These are phyloP conservation scores for Hypoxylon lienhwacheense DNA, from an alignment of 495 filamentous ascomycete species.

Conservation along the genomic window DNA sequence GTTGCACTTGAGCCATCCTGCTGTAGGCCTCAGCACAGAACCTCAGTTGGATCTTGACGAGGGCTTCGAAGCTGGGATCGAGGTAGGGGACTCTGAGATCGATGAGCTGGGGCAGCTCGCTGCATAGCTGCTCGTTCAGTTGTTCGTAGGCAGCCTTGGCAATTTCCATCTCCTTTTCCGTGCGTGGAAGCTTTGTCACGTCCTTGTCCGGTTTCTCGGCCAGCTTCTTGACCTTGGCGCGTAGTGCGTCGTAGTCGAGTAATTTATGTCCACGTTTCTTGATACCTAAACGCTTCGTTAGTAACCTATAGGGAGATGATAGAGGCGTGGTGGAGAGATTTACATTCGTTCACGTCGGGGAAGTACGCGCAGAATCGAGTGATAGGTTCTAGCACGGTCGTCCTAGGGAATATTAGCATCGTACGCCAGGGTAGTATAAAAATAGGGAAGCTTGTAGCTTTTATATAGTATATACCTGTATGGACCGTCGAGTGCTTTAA, in stretches of 20 bases:
- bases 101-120: conserved; percentile 94
- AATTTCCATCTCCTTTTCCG: conserved; percentile 92
- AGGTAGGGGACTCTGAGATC: conserved; percentile 95
- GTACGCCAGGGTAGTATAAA: neutral
- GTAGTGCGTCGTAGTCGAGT: conserved; percentile 94
- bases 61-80: conserved; percentile 92
- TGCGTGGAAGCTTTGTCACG: conserved; percentile 86
- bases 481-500: conserved; percentile 96
- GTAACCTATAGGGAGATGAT: neutral
- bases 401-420: conserved; percentile 48
- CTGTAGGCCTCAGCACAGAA: conserved; percentile 98
- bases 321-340: conserved; percentile 20
- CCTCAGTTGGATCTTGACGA: conserved; percentile 96
- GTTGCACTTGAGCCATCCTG: conserved; percentile 97
- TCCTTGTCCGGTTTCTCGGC: conserved; percentile 99
- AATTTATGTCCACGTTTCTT: conserved; percentile 98
- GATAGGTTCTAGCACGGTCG: conserved; percentile 94
- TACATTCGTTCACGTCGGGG: conserved; percentile 97
- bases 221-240: conserved; percentile 93
- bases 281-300: conserved; percentile 60
- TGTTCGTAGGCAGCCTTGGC: conserved; percentile 91
- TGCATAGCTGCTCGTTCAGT: conserved; percentile 91
- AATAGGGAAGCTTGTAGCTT: neutral
- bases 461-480: conserved; percentile 63
- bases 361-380: conserved; percentile 96